Conservation (phyloP, 2,329 filamentous ascomycete genomes). For the Fusarium sp. region DNA sequence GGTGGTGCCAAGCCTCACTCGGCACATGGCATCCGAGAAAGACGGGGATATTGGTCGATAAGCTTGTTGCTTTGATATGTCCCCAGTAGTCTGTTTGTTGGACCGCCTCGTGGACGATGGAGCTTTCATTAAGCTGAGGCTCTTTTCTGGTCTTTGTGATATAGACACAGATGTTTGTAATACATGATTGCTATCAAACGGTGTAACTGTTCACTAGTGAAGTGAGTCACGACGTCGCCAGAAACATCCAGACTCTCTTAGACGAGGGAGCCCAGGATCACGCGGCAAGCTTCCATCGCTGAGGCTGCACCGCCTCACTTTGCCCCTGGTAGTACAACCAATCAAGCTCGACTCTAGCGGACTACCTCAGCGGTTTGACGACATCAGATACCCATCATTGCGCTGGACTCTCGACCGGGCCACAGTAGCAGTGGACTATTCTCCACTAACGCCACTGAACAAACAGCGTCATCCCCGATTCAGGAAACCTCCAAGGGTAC, state of each 20-base stretch:
- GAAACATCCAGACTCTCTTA: conserved; percentile 21
- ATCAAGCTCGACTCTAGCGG: conserved; percentile 21
- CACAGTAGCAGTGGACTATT: conserved; percentile 8
- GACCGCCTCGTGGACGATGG: conserved; percentile 9
- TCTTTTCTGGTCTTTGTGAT: conserved; percentile 9
- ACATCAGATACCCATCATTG: conserved; percentile 10
- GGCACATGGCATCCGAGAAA: conserved; percentile 36
- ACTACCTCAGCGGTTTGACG: conserved; percentile 21
- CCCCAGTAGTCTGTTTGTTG: conserved; percentile 42
- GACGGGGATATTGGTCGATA: conserved; percentile 29
- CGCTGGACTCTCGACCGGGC: neutral
- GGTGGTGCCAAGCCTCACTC: conserved; percentile 31
- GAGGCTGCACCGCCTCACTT: conserved; percentile 42
- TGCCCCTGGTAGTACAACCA: conserved; percentile 34
- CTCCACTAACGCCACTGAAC: conserved; percentile 39
- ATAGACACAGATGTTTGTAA: neutral
- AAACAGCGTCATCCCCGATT: conserved; percentile 34
- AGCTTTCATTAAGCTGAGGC: conserved; percentile 9
- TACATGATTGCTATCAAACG: neutral
- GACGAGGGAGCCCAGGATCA: conserved; percentile 13
- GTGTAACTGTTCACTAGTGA: too few relatives aligned
- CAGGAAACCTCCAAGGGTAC: conserved; percentile 1
- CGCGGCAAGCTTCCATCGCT: conserved; percentile 1
- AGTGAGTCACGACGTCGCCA: conserved; percentile 20
- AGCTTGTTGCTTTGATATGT: conserved; percentile 30